These are phyloP conservation scores for Pelargonium citronellum DNA, from an alignment of 441 rosid species.

Conservation along the genomic window DNA sequence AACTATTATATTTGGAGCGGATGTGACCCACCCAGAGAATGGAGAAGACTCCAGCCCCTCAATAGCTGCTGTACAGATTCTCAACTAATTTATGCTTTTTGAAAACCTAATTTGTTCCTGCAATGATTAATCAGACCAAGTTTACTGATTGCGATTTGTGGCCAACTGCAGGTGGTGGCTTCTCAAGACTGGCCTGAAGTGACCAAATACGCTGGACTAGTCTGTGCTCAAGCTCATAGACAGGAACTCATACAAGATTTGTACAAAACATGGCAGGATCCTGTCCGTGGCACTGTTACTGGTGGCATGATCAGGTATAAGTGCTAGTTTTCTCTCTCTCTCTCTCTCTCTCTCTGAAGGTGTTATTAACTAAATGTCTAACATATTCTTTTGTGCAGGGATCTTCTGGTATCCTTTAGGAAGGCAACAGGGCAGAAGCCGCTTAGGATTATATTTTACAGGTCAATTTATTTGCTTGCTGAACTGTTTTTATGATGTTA, in stretches of 20 bases:
- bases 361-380: background rate
- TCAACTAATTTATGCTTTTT: slow-evolving; percentile 6
- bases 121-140: background rate
- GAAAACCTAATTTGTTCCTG: background rate
- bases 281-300: slow-evolving; percentile 82
- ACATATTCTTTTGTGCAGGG: slow-evolving; percentile 41
- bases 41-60: slow-evolving; percentile 97
- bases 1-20: slow-evolving; percentile 93
- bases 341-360: background rate
- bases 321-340: background rate
- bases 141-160: slow-evolving; percentile 19
- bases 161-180: slow-evolving; percentile 69
- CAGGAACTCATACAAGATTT: slow-evolving; percentile 96
- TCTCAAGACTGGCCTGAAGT: slow-evolving; percentile 99
- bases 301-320: slow-evolving; percentile 95
- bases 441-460: slow-evolving; percentile 82
- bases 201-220: slow-evolving; percentile 89
- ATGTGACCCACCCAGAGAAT: slow-evolving; percentile 91
- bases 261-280: slow-evolving; percentile 96
- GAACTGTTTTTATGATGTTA: background rate
- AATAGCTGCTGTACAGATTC: slow-evolving; percentile 69
- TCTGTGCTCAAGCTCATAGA: slow-evolving; percentile 97
- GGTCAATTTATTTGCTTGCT: slow-evolving; percentile 34
- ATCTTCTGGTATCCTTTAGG: slow-evolving; percentile 81
- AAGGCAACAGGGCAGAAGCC: slow-evolving; percentile 98